These are phyloP conservation scores for Talaromyces sp. DNA, from an alignment of 2,329 filamentous ascomycete species.

Conservation along the genomic window DNA sequence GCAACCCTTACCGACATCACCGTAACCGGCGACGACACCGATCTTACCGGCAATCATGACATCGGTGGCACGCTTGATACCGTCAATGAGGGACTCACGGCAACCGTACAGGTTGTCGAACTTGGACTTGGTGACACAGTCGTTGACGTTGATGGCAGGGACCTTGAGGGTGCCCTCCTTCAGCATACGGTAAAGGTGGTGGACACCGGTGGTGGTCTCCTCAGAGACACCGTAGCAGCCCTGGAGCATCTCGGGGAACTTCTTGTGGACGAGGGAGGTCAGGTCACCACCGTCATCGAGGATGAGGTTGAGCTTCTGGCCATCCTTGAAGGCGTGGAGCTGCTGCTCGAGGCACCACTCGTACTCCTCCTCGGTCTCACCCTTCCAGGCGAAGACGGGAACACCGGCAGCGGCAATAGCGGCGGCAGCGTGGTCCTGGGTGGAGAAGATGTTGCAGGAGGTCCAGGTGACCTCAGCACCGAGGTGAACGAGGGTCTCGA, in stretches of 20 bases:
- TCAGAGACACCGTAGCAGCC: conserved; percentile 98
- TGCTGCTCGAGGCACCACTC: conserved; percentile 99
- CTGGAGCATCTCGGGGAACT: conserved; percentile 98
- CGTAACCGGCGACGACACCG: conserved; percentile 94
- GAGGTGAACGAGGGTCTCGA: conserved; percentile 92
- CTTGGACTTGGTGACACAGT: conserved; percentile 99
- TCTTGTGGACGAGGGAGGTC: conserved; percentile 92
- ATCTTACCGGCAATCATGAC: conserved; percentile 99
- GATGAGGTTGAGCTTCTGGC: conserved; percentile 96
- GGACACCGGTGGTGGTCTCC: conserved; percentile 99
- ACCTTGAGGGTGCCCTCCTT: conserved; percentile 88
- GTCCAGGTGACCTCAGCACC: conserved; percentile 99
- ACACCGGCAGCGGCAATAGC: conserved; percentile 93
- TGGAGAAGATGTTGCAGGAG: conserved; percentile 99
- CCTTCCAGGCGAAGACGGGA: conserved; percentile 82
- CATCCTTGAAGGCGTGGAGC: conserved; percentile 91
- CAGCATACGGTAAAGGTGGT: conserved; percentile 98
- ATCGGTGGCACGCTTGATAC: conserved; percentile 99
- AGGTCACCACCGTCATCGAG: conserved; percentile 98
- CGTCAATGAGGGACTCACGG: conserved; percentile 97
- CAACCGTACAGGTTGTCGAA: conserved; percentile 99
- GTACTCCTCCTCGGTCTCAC: conserved; percentile 99
- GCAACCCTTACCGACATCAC: conserved; percentile 99
- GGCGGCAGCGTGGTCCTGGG: conserved; percentile 96
- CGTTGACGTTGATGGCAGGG: conserved; percentile 98